Percentiles rank a stretch among this genome's conserved stretches.
Evolutionary conservation across 768 basidiomycete species (phyloP).

Genomic region (Leucocoprinus leucothites): DNA sequence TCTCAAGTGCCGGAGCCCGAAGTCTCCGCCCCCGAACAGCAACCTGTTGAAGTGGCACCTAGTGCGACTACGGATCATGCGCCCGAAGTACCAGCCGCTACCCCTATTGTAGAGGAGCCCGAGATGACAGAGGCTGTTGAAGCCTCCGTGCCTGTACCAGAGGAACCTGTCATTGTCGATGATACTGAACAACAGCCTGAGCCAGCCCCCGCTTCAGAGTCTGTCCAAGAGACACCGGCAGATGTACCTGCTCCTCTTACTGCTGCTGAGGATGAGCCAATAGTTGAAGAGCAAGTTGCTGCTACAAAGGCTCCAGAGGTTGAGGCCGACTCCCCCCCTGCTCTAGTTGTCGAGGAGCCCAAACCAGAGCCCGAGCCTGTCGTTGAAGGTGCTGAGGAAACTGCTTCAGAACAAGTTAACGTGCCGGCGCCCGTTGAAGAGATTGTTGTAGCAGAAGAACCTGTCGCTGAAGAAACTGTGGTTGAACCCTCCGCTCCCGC

Average conservation of each 20-base stretch:
- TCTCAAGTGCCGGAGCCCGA: background rate
- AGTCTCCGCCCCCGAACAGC: background rate
- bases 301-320: background rate
- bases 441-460: too few species aligned
- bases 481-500: background rate
- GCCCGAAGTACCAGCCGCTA: too few species aligned
- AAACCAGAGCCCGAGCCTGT: too few species aligned
- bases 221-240: too few species aligned
- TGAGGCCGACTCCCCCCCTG: too few species aligned
- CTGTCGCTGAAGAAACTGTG: background rate
- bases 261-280: background rate
- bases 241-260: too few species aligned
- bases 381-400: too few species aligned
- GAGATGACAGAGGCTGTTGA: background rate
- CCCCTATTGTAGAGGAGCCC: background rate
- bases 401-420: too few species aligned
- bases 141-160: background rate
- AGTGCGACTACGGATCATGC: too few species aligned
- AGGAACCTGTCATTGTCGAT: slow-evolving; percentile 12
- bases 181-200: slow-evolving; percentile 6
- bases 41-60: background rate
- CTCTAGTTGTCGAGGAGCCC: background rate
- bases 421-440: too few species aligned
- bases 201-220: background rate
- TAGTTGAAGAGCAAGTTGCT: background rate